Evolutionary conservation across 805 yeast species (phyloP), one percentile per base, ranked within the genome.

Genomic region (Sugiyamaella chiloensis): DNA sequence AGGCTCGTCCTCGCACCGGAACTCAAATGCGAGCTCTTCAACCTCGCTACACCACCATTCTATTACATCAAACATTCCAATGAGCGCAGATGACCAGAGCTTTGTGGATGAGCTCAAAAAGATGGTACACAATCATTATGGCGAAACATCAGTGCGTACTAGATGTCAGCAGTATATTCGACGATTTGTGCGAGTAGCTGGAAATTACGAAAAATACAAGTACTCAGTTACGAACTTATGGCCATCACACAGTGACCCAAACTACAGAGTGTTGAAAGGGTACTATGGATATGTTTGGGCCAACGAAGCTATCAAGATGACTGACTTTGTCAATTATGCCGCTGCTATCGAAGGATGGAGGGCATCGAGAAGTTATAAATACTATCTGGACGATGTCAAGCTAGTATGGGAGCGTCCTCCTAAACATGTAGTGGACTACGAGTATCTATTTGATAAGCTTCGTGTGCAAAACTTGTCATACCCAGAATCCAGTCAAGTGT

Each of bases 201-300:
- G 55, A 7, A 54, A 50, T 24, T 60, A 59, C 40, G 64, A 62
- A 30, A 60, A 57, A 27, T 35, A 50, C 40, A 51, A 48, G 31
- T 60, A 59, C 43, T 59, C 58, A n/a, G 43, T 51, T 20, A 49
- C 24, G 30, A 40, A 12, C 47, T 46, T 19, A 40, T 42, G 40
- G 54, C 49, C 49, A n/a, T 34, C 50, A 17, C 31, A 41, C 2
- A 48, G 27, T 14, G 53, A 53, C 35, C 42, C 53, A 12, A 35
- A 43, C 30, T 59, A 48, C 42, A 21, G 27, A 12, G 57, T 53
- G 24, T 48, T 61, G 4, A 59, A 59, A 7, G 63, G 62, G 5
- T 59, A 60, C 44, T n/a, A n/a, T n/a, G 68, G 68, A n/a, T 61
- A 58, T 42, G 54, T 53, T 14, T 64, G 66, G 67, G 35, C 55